Percentiles rank a stretch among this genome's conserved stretches.
phyloP scores from a whole-genome alignment of 2,329 filamentous ascomycete species.

The Aspergillus spinulosporus region DNA sequence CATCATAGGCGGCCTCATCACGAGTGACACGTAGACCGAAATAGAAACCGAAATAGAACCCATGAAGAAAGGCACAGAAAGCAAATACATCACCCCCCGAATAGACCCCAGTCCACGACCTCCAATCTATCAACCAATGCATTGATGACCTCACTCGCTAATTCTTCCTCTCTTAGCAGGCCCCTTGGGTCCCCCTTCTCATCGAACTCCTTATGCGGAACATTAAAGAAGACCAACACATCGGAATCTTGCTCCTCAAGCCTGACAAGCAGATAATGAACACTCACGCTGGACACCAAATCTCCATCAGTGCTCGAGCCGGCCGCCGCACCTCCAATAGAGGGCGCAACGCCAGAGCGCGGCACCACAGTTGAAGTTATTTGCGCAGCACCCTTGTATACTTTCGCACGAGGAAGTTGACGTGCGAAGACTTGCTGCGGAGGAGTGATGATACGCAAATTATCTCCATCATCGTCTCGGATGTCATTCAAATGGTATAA shows the following conservation, averaged over 20 bases:
- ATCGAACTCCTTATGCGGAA: slow-evolving; percentile 76
- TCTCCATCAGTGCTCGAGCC: slow-evolving; percentile 24
- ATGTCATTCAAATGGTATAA: slow-evolving; percentile 62
- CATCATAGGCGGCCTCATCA: background rate
- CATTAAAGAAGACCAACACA: slow-evolving; percentile 81
- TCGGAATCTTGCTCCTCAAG: slow-evolving; percentile 76
- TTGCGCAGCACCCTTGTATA: slow-evolving; percentile 33
- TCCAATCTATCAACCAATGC: slow-evolving; percentile 70
- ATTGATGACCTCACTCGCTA: slow-evolving; percentile 35
- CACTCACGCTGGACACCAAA: slow-evolving; percentile 55
- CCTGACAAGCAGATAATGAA: slow-evolving; percentile 75
- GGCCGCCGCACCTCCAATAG: slow-evolving; percentile 21
- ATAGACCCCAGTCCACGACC: slow-evolving; percentile 78
- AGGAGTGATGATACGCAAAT: slow-evolving; percentile 66
- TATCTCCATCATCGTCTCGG: slow-evolving; percentile 61
- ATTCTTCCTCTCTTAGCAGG: slow-evolving; percentile 64
- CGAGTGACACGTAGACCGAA: too few species aligned
- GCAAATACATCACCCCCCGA: slow-evolving; percentile 45
- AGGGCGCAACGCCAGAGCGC: slow-evolving; percentile 12
- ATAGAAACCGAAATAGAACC: background rate
- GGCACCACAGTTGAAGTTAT: slow-evolving; percentile 25
- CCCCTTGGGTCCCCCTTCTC: slow-evolving; percentile 68
- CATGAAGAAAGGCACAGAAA: background rate
- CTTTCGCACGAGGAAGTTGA: slow-evolving; percentile 23
- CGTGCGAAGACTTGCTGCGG: slow-evolving; percentile 60